phyloP scores from a whole-genome alignment of 768 basidiomycete genomes.

The Tulasnella calospora region DNA sequence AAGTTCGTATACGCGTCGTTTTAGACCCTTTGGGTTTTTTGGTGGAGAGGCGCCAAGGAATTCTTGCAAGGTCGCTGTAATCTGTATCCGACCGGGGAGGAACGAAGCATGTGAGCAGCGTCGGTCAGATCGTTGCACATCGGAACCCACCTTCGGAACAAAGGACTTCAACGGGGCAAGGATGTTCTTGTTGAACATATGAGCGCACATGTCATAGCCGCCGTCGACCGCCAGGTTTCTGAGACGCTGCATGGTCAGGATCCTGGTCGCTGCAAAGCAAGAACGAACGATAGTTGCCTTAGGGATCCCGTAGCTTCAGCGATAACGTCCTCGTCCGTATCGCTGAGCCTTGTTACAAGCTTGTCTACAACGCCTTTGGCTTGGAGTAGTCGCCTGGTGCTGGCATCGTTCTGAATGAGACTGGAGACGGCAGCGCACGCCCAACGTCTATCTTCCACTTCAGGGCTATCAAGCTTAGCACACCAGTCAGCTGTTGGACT shows the following conservation, averaged over 20 bases:
- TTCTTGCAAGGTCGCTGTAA: constrained; percentile 4
- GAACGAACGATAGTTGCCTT: constrained; percentile 48
- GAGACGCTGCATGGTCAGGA: neutral
- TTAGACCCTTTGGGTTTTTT: constrained; percentile 62
- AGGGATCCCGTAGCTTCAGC: constrained; percentile 85
- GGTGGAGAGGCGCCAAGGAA: constrained; percentile 47
- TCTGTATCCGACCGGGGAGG: neutral
- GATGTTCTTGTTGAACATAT: constrained; percentile 96
- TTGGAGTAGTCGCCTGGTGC: constrained; percentile 82
- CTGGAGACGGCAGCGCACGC: constrained; percentile 95
- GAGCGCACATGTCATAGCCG: constrained; percentile 89
- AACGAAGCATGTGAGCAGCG: too few relatives aligned
- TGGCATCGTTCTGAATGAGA: constrained; percentile 90
- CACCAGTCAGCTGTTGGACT: neutral
- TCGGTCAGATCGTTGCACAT: too few relatives aligned
- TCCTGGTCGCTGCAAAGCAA: neutral
- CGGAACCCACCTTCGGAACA: constrained; percentile 60
- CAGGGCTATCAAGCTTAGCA: constrained; percentile 65
- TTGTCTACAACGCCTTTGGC: constrained; percentile 85
- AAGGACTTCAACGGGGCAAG: constrained; percentile 69
- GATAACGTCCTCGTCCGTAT: constrained; percentile 84
- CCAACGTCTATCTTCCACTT: constrained; percentile 83
- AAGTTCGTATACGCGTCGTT: constrained; percentile 76
- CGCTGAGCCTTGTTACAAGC: constrained; percentile 80
- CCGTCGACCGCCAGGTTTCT: constrained; percentile 95